Percentiles rank a stretch among this genome's conserved stretches.
Conservation (phyloP, 352 stramenopile species). For the Phytophthora fragariaefolia region DNA sequence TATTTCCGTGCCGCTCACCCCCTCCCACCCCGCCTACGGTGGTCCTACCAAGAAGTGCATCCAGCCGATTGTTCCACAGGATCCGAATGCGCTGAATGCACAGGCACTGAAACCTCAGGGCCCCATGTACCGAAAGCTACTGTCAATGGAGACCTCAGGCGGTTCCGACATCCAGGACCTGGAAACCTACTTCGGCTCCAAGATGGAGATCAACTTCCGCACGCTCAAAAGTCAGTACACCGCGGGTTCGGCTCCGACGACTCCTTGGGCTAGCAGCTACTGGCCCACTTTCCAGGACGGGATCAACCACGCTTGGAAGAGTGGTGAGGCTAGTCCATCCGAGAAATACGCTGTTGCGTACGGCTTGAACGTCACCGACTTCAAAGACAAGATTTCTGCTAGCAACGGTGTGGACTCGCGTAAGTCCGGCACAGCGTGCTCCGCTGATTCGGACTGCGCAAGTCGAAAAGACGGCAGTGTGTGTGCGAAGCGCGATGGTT, state of each 20-base stretch:
- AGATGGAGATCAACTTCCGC: slow-evolving; percentile 39
- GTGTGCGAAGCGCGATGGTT: slow-evolving; percentile 26
- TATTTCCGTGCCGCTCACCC: slow-evolving; percentile 28
- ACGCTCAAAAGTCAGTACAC: slow-evolving; percentile 36
- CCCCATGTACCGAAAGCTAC: slow-evolving; percentile 29
- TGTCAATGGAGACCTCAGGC: slow-evolving; percentile 22
- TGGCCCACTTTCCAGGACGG: slow-evolving; percentile 60
- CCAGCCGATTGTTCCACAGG: slow-evolving; percentile 25
- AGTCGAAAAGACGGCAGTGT: slow-evolving; percentile 19
- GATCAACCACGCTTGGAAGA: slow-evolving; percentile 57
- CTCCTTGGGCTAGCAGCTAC: slow-evolving; percentile 58
- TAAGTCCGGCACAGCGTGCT: slow-evolving; percentile 18
- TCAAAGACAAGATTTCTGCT: slow-evolving; percentile 43
- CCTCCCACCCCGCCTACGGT: slow-evolving; percentile 40
- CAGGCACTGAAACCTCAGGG: not conserved
- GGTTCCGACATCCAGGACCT: slow-evolving; percentile 37
- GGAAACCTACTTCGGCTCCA: slow-evolving; percentile 40
- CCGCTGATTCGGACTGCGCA: slow-evolving; percentile 18
- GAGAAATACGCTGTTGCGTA: slow-evolving; percentile 53
- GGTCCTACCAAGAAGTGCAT: slow-evolving; percentile 24
- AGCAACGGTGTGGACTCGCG: slow-evolving; percentile 36
- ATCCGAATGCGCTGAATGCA: slow-evolving; percentile 21
- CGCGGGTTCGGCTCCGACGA: slow-evolving; percentile 8
- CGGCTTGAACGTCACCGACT: slow-evolving; percentile 33
- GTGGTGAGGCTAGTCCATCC: slow-evolving; percentile 27